Evolutionary conservation across 108 stramenopile genomes (phyloP).

Genomic region (Nannochloropsis gaditana): DNA sequence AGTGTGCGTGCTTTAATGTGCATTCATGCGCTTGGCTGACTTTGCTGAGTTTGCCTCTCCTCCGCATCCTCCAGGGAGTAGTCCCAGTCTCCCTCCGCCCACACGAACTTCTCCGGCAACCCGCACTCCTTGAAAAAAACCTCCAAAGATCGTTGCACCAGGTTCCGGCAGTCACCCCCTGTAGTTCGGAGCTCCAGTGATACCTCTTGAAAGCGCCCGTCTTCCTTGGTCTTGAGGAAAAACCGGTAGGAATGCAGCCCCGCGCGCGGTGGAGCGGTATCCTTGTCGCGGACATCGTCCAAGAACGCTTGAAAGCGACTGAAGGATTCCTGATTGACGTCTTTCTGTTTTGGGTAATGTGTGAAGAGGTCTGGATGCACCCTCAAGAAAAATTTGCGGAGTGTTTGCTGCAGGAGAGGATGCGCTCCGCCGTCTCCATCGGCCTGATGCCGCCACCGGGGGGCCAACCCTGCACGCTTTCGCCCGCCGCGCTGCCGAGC

Average conservation of each 20-base stretch:
- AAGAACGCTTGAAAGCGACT: constrained; percentile 8
- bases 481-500: neutral
- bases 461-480: neutral
- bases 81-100: constrained; percentile 19
- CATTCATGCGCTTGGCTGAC: too few relatives aligned
- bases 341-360: constrained; percentile 7
- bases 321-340: neutral
- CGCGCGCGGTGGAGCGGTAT: constrained; percentile 9
- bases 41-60: neutral
- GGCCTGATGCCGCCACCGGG: neutral
- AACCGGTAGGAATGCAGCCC: constrained; percentile 11
- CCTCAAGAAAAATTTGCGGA: neutral
- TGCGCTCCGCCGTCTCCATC: neutral
- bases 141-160: neutral
- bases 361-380: constrained; percentile 19
- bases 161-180: neutral
- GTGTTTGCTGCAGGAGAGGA: neutral
- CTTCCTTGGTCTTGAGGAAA: constrained; percentile 12
- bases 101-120: constrained; percentile 12
- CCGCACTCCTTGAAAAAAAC: neutral
- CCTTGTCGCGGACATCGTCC: neutral
- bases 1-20: too few relatives aligned
- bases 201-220: neutral
- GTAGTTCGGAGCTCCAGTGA: neutral
- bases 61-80: neutral